Percentiles rank a stretch among this genome's conserved stretches.
These are phyloP conservation scores for Ascodesmis nigricans DNA, from an alignment of 495 filamentous ascomycete species.

Conservation along the genomic window DNA sequence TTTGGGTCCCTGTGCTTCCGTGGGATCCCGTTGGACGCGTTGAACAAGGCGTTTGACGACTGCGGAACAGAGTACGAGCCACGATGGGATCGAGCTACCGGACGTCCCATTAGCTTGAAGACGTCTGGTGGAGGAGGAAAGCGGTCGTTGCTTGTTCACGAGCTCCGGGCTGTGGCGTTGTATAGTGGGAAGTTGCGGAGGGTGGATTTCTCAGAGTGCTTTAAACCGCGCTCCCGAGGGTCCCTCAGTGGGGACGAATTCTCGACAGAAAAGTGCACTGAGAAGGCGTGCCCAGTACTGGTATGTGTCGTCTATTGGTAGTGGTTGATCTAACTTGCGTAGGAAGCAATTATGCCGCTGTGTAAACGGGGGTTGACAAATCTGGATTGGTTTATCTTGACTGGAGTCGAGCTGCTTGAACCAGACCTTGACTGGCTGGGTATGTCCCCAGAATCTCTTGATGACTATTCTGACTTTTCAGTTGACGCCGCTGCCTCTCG, in stretches of 20 bases:
- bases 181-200: slow-evolving; percentile 40
- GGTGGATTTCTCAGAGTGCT: slow-evolving; percentile 36
- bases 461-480: slow-evolving; percentile 25
- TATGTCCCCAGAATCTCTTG: slow-evolving; percentile 13
- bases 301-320: neutral
- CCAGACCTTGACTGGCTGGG: slow-evolving; percentile 44
- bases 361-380: slow-evolving; percentile 52
- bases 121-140: slow-evolving; percentile 30
- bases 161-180: slow-evolving; percentile 46
- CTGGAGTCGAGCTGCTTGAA: slow-evolving; percentile 64
- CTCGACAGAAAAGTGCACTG: slow-evolving; percentile 25
- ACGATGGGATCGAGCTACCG: slow-evolving; percentile 33
- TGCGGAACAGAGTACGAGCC: slow-evolving; percentile 44
- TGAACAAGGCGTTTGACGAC: slow-evolving; percentile 39
- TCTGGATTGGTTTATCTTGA: slow-evolving; percentile 60
- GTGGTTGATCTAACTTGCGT: neutral
- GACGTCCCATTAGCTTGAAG: slow-evolving; percentile 32
- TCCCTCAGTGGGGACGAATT: neutral
- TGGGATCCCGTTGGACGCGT: slow-evolving; percentile 43
- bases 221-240: slow-evolving; percentile 4
- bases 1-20: slow-evolving; percentile 71
- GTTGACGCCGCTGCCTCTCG: slow-evolving; percentile 43
- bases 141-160: slow-evolving; percentile 45
- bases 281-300: slow-evolving; percentile 49
- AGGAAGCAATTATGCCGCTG: slow-evolving; percentile 51